Base-by-base conservation (phyloP, 2,329 filamentous ascomycete species). In the Aspergillus uvarum region DNA sequence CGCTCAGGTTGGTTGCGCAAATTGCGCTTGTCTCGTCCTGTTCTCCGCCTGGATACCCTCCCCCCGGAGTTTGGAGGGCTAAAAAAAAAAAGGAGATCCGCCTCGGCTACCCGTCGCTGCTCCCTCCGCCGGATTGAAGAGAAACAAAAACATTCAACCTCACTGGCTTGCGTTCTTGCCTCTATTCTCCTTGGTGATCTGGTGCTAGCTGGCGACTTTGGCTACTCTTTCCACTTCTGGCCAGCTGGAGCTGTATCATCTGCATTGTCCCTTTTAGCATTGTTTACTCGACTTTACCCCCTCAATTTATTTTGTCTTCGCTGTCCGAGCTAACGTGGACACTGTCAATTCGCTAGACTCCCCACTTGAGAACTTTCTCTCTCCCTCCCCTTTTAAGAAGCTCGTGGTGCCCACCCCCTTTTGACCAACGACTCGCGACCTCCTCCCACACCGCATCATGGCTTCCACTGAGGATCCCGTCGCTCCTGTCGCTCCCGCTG, bases 401-500 rank as follows among this genome's bases (percentile, higher is more conserved):
- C 24, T 16, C n/a, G n/a, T 31, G 12, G 24, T 55, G 35, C 26
- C 35, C 21, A n/a, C 44, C 24, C 14, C 47, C 44, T 38, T 8
- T 26, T 31, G 51, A 51, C 44, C 47, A 26, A 49, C 21, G 42
- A 42, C 26, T 16, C 51, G 48, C 51, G 47, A 38, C 5, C 48
- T 54, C 42, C 21, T 26, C 32, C 32, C 32, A 29, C 38, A 21
- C 14, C 51, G 44, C 59, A 67, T 58, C 21, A 77, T 77, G 75
- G 67, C 73, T 38, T 74, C 73, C 6, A 70, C 65, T 12, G 74
- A 74, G 59, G 73, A 74, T 51, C 66, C 71, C n/a, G 56, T 75
- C 22, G 59, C 71, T 51, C 58, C 62, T 47, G 35, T 58, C 51
- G 47, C 64, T 49, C 63, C 72, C 26, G 65, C 66, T 16, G 68